Evolutionary conservation across 1,284 basidiomycete genomes (phyloP), one percentile per base, ranked within the genome.

Genomic region (Spongiforma sp.): DNA sequence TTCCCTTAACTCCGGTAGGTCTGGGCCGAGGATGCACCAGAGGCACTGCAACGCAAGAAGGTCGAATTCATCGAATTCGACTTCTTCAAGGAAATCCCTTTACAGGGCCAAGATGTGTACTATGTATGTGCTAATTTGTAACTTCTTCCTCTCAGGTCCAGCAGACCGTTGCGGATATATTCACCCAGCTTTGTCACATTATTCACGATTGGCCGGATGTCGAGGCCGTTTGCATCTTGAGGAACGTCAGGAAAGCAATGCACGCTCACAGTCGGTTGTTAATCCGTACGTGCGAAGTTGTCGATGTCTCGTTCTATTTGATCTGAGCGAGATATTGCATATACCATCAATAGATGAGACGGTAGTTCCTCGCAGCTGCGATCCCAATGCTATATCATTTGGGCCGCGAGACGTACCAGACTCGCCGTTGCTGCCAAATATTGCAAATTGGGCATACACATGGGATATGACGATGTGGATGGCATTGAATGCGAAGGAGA

Each of bases 381-480:
- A 66, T 36, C 43, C 60, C 9, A 60, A 62, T 30, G n/a, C 57
- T 7, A 60, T 64, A 17, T 64, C 63, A 24, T 64, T 39, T 28
- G 67, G 68, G 7, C 50, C 39, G 28, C 72, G 71, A 21, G 58
- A 66, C n/a, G 72, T 70, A 14, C 76, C 77, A 0, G 72, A 74
- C n/a, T n/a, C n/a, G 48, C 77, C 75, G 17, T 55, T 77, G 61
- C 48, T 78, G 21, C 64, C 72, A 5, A 77, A 75, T 68, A 75
- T 77, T 56, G 75, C 73, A 12, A 64, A 62, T 28, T 59, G 69
- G 2, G 63, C 66, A 59, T 77, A 76, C 59, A 67, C 77, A 37
- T 68, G 68, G 43, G 77, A 78, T 54, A 3, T 78, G 55, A 66
- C 65, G 39, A 76, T 77, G 75, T 71, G 73, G 71, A 24, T 71